Evolutionary conservation across 177 flowering plant genomes (phyloP), one percentile per base, ranked within the genome.

Genomic region (Telopea speciosissima): DNA sequence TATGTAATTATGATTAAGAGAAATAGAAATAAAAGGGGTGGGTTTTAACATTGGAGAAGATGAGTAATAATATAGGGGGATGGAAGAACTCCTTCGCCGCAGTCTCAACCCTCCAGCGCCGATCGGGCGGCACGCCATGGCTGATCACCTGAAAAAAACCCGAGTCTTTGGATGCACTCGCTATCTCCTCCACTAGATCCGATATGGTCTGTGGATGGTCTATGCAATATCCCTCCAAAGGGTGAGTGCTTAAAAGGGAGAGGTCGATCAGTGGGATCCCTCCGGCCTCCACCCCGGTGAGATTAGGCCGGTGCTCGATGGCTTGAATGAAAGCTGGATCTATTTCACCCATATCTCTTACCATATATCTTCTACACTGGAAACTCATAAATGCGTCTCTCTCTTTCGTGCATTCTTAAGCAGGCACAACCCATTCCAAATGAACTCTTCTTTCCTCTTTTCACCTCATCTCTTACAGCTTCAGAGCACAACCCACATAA

Each of bases 401-500:
- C 14, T 44, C 49, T 44, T 44, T 44, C 1, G 33, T 31, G 33
- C n/a, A n/a, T n/a, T n/a, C n/a, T n/a, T n/a, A n/a, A n/a, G n/a
- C n/a, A n/a, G n/a, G n/a, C n/a, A n/a, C n/a, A n/a, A n/a, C n/a
- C 91, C 75, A 87, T 65, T 21, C 65, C 76, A 62, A 44, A 81
- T 31, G 75, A 75, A 71, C 71, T 80, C n/a, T n/a, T n/a, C 52
- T 79, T 83, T 16, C 85, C 82, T 74, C 86, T 83, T 24, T 64
- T 79, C 1, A 84, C 83, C 74, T 94, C 99, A 73, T 94, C 93
- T 67, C 84, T 81, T 0, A 95, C 97, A 0, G 99, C 97, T 71
- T 88, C 93, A 19, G 97, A 90, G 76, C 99, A 95, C 71, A 95
- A 74, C 49, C 99, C 97, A 77, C 99, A 95, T 12, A 95, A 82